Base-by-base conservation (phyloP, 805 yeast species). In the Wickerhamiella galacta region DNA sequence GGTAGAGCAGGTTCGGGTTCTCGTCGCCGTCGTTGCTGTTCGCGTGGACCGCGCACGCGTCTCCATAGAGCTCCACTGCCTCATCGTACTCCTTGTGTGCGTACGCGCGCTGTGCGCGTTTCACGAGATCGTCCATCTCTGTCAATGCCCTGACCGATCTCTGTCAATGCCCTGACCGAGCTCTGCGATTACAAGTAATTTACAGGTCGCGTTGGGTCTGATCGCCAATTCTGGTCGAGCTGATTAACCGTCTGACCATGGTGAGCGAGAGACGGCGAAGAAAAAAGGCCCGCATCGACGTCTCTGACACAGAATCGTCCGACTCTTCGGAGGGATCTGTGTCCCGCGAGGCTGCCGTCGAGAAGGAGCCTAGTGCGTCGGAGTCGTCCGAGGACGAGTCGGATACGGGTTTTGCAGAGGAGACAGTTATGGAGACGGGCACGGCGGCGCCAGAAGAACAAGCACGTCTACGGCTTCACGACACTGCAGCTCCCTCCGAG, bases 51-150 rank as follows among this genome's bases (percentile, higher is more conserved):
- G 68, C 75, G 49, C 93, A 81, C 1, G 90, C 83, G 35, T 72
- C 70, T 0, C 80, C 83, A 41, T 75, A 79, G 34, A 60, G 57
- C 38, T 72, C 77, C 1, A 70, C 72, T 0, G 93, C 82, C n/a
- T 52, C 48, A 20, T 74, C 85, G 48, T 60, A 80, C 28, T 74
- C 63, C 46, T 71, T 75, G 11, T 64, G 58, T 0, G 83, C 79
- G 48, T 69, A 75, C 2, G 66, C 60, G 44, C 68, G 65, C 4
- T 78, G 68, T 2, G 82, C 94, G 17, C 67, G 68, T 3, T 68
- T 62, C 5, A 79, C 53, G 15, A 75, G 47, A 25, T 57, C 56
- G 30, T 57, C 55, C 19, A 75, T 53, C 21, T 6, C 22, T 10
- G 21, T 17, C 16, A 19, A 17, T 14, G 12, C 7, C 26, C n/a